Evolutionary conservation across 176 grass and related monocot genomes (phyloP), one percentile per base, ranked within the genome.

Genomic region (Hordeum marinum): DNA sequence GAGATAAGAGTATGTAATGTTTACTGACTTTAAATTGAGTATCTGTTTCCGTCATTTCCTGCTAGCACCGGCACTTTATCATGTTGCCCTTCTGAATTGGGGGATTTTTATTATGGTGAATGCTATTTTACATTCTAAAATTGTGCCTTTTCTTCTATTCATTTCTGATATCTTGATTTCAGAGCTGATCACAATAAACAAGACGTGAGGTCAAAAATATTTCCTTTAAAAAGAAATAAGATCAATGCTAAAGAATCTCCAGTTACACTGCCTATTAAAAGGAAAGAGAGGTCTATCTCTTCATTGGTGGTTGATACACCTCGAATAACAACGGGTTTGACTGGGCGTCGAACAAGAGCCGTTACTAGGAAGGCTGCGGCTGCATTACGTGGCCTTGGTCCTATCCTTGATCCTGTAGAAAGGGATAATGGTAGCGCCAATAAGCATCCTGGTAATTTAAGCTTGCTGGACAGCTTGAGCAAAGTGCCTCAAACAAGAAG

Each of bases 181-280:
- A 97, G 94, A 76, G 79, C 94, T 85, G 94, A 97, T 81, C 87
- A 97, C 87, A 97, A 90, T 86, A 57, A 94, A 74, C 94, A 94
- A 90, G 89, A 93, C 75, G 83, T 97, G 55, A 94, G 94, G 70
- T 57, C 82, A 71, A 97, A 97, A 78, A 57, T 94, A 70, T 97
- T 97, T 82, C 94, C 87, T 11, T 88, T 90, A 11, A 94, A 90
- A 90, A 92, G 92, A 78, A 94, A 85, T 75, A 92, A 95, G 80
- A 36, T 92, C 71, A 75, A 88, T 6, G 72, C 89, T 72, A 81
- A 81, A 88, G 87, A 84, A 70, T 88, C 89, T 75, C 91, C 87
- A 6, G 29, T 82, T 82, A 27, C 18, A 7, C 55, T 87, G 41
- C 94, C 87, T 86, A 14, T 86, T 72, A 88, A 82, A 92, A 90